Base-by-base conservation (phyloP, 768 basidiomycete genomes). In the Suillus placidus region DNA sequence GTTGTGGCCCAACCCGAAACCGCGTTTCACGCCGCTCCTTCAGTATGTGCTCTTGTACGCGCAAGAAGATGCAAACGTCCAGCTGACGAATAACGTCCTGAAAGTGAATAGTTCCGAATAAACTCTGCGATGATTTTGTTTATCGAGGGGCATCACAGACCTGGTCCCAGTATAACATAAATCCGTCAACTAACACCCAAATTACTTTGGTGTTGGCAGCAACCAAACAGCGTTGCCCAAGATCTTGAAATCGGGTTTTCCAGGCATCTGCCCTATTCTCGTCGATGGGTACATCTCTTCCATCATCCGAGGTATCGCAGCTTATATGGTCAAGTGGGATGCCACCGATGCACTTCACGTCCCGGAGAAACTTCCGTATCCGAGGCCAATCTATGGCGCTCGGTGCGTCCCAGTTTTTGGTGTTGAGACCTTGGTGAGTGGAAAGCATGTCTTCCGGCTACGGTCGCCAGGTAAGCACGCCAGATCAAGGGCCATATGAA, bases 381-480 rank as follows among this genome's bases (percentile, higher is more conserved):
- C 88, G 85, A 13, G 86, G 83, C 97, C 97, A 99, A 23, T 86
- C 81, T 63, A 99, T 92, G 10, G 95, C 95, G 1, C 94, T 94
- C 0, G 96, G 87, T n/a, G 88, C 84, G 74, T 99, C 97, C 97
- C 97, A 99, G 77, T 99, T 97, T 76, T 92, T 92, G 14, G n/a
- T 37, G 8, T 57, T 23, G 70, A 94, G 82, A 20, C 85, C 78
- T 0, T 90, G 89, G 71, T 97, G 94, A 37, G 72, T 64, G 10
- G 73, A 73, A 37, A 78, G 23, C 47, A 72, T 32, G 32, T 73
- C 70, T 67, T 74, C 70, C 6, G 77, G 74, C 76, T 77, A 54
- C 30, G 35, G 37, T 38, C 3, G 18, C 23, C 37, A 14, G 34
- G 14, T 58, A 38, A 58, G 56, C 37, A 57, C 7, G 23, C 37